phyloP scores from a whole-genome alignment of 352 stramenopile genomes.

The Sclerospora graminicola region DNA sequence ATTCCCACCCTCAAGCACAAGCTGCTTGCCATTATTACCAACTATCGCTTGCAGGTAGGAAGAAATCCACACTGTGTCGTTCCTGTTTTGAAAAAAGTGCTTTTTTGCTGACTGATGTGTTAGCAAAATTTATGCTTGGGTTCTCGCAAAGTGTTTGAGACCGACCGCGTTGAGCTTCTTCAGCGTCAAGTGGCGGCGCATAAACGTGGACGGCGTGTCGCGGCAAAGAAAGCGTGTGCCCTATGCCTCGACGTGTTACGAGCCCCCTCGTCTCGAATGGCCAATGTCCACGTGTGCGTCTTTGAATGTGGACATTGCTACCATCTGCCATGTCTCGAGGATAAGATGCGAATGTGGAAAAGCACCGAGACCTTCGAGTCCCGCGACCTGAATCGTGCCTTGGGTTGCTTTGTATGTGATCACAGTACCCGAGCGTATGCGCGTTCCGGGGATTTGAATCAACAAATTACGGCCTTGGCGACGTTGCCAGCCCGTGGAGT shows the following conservation, averaged over 20 bases:
- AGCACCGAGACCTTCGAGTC: conserved; percentile 38
- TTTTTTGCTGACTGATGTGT: not conserved
- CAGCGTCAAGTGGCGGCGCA: conserved; percentile 51
- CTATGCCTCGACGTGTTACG: conserved; percentile 58
- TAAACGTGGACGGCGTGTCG: conserved; percentile 52
- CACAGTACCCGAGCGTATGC: conserved; percentile 60
- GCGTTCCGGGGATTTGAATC: conserved; percentile 24
- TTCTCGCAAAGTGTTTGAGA: conserved; percentile 72
- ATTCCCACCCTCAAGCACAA: conserved; percentile 79
- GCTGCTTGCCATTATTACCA: conserved; percentile 62
- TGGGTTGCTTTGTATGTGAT: conserved; percentile 79
- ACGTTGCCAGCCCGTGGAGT: conserved; percentile 34
- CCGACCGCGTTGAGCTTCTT: conserved; percentile 59
- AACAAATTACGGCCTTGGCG: conserved; percentile 28
- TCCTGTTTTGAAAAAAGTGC: not conserved
- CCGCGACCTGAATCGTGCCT: conserved; percentile 31
- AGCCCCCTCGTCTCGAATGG: conserved; percentile 31
- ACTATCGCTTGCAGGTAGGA: conserved; percentile 72
- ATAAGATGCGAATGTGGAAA: conserved; percentile 86
- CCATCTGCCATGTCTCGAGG: conserved; percentile 66
- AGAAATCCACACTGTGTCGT: not conserved
- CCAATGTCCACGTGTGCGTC: conserved; percentile 53
- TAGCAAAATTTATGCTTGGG: conserved; percentile 72
- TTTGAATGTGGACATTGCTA: conserved; percentile 82
- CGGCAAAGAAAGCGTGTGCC: conserved; percentile 41